Base-by-base conservation (phyloP, 495 filamentous ascomycete genomes). In the Daldinia concentrica region DNA sequence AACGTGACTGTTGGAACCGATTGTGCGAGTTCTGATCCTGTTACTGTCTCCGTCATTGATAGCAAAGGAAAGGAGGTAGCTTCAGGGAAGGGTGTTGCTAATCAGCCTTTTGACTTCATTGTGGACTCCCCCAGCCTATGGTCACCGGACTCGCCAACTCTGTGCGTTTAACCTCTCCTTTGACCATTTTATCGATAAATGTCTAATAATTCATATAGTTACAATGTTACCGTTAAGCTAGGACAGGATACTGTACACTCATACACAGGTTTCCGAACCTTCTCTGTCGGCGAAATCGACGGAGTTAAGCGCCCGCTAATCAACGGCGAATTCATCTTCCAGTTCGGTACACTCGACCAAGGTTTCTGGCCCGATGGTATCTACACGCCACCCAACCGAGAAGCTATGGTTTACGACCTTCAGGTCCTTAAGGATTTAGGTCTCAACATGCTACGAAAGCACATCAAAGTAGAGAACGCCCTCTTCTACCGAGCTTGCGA, bases 351-450 rank as follows among this genome's bases (percentile, higher is more conserved):
- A 0, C 79, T 92, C 2, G 90, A 92, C 58, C 89, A 91, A 68
- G 90, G 89, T 2, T 90, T 83, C 76, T 92, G 89, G 89, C 90
- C 90, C 0, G 89, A 92, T 69, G 89, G 89, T 0, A 77, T 91
- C 24, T 86, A 91, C 68, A 80, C 83, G 0, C 84, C 90, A 0
- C 90, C 89, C 0, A 90, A 80, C 19, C 73, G 78, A 2, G 87
- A 90, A 60, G 90, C 89, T 0, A 90, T 92, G 89, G 79, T 86
- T 1, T 91, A 82, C 52, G 90, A 92, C 76, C 74, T 92, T 3
- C 50, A 89, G 55, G 66, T 87, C 30, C 72, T 91, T 55, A 90
- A 92, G 76, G 76, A 77, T 5, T 74, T 91, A 2, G 89, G 89
- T 2, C 89, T 89, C 77, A 92, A 91, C 75, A 88, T 86, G 85